Conservation (phyloP, 2,329 filamentous ascomycete species). For the Colletotrichum lentis region DNA sequence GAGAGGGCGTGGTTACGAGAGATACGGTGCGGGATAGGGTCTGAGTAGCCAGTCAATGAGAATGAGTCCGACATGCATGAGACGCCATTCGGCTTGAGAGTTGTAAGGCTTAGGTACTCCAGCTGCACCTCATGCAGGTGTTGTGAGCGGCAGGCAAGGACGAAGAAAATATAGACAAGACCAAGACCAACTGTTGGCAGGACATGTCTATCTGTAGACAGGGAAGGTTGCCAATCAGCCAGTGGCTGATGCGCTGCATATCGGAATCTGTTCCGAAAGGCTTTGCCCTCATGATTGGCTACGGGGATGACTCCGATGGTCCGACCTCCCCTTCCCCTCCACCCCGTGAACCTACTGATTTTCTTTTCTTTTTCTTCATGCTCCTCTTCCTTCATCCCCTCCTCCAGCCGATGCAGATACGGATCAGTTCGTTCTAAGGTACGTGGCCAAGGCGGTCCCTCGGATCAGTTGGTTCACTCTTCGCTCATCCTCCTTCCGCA, state of each 20-base stretch:
- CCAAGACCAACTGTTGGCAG: not conserved
- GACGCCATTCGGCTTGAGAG: not conserved
- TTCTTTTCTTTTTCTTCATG: not conserved
- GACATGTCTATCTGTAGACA: not conserved
- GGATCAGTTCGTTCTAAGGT: not conserved
- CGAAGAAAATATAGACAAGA: not conserved
- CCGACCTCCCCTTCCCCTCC: not conserved
- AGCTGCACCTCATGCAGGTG: no score
- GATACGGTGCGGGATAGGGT: not conserved
- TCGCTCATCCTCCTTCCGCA: not conserved
- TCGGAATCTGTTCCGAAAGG: not conserved
- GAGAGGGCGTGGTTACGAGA: not conserved
- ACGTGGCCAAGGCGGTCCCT: no score
- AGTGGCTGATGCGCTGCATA: not conserved
- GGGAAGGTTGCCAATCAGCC: not conserved
- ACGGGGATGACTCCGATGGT: not conserved
- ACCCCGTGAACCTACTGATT: not conserved
- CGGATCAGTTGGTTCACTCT: not conserved
- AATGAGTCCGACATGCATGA: not conserved
- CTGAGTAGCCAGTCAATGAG: not conserved
- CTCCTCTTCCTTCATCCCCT: not conserved
- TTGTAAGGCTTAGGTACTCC: not conserved
- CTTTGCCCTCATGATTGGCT: not conserved
- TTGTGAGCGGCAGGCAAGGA: not conserved
- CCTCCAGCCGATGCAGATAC: not conserved